Percentiles rank a stretch among this genome's conserved stretches.
Conservation (phyloP, 108 stramenopile species). For the Nitzschia palea region DNA sequence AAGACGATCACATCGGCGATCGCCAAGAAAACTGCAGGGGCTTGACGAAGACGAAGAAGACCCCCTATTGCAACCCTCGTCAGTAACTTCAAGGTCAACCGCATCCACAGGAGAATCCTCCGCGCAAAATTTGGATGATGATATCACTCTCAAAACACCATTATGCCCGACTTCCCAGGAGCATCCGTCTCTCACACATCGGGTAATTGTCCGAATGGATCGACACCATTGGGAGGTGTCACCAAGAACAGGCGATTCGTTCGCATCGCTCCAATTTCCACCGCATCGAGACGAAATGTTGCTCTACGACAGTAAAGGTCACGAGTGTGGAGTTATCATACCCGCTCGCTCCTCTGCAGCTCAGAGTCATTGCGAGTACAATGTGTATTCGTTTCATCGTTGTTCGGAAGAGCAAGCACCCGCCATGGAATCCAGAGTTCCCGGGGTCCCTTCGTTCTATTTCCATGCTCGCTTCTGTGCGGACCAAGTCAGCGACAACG, state of each 20-base stretch:
- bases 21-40: too few species aligned
- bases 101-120: neutral
- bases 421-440: neutral
- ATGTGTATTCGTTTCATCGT: neutral
- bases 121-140: neutral
- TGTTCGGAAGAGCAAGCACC: conserved; percentile 4
- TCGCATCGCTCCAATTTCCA: neutral
- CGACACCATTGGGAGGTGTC: neutral
- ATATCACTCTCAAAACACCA: neutral
- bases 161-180: neutral
- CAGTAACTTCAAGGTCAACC: neutral
- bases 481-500: neutral
- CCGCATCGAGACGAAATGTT: neutral
- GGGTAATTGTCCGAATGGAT: neutral
- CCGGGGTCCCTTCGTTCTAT: neutral
- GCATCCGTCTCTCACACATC: neutral
- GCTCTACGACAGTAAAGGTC: neutral
- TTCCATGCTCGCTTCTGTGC: neutral
- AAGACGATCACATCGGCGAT: too few species aligned
- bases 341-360: neutral
- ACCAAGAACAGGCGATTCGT: neutral
- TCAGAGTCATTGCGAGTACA: neutral
- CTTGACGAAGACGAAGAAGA: too few species aligned
- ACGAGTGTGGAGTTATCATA: neutral
- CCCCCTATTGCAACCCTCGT: too few species aligned